Evolutionary conservation across 2,329 filamentous ascomycete species (phyloP).

Genomic region (Botryotinia convoluta): DNA sequence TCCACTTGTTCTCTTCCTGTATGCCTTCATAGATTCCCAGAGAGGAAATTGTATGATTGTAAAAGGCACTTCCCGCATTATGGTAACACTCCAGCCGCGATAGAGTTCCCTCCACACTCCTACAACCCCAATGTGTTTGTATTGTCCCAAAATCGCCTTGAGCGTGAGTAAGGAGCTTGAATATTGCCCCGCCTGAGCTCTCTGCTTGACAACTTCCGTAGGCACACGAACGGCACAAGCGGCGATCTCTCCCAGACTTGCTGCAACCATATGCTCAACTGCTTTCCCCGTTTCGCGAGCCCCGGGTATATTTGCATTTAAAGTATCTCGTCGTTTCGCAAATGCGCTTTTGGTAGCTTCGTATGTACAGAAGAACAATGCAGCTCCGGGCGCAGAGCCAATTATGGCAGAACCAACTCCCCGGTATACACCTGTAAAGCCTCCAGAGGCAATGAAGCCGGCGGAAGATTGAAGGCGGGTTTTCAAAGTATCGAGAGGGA

Average conservation of each 20-base stretch:
- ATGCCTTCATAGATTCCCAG: conserved; percentile 89
- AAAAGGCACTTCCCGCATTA: conserved; percentile 95
- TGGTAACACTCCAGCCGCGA: conserved; percentile 85
- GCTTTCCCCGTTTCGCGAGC: conserved; percentile 36
- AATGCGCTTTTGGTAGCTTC: conserved; percentile 64
- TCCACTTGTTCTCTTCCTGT: conserved; percentile 50
- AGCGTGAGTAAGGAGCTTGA: conserved; percentile 67
- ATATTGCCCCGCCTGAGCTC: conserved; percentile 84
- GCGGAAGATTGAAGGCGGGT: conserved; percentile 85
- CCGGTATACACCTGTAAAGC: conserved; percentile 88
- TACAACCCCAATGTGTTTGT: conserved; percentile 43
- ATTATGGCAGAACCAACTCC: conserved; percentile 87
- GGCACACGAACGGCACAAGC: conserved; percentile 91
- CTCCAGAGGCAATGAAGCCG: conserved; percentile 78
- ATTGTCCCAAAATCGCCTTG: conserved; percentile 61
- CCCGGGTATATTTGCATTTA: conserved; percentile 11
- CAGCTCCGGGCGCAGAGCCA: conserved; percentile 88
- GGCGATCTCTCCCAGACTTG: conserved; percentile 81
- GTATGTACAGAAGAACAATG: conserved; percentile 96
- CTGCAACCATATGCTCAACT: conserved; percentile 76
- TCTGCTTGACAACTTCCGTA: conserved; percentile 95
- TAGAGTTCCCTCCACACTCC: conserved; percentile 82
- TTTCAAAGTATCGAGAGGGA: conserved; percentile 97
- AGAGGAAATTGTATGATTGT: conserved; percentile 96
- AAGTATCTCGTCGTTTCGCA: not conserved